A percentile compares a stretch with the other conserved stretches of the same genome.
Conservation (phyloP, 192 early-diverging fungal genomes). For the Radiomyces spectabilis region DNA sequence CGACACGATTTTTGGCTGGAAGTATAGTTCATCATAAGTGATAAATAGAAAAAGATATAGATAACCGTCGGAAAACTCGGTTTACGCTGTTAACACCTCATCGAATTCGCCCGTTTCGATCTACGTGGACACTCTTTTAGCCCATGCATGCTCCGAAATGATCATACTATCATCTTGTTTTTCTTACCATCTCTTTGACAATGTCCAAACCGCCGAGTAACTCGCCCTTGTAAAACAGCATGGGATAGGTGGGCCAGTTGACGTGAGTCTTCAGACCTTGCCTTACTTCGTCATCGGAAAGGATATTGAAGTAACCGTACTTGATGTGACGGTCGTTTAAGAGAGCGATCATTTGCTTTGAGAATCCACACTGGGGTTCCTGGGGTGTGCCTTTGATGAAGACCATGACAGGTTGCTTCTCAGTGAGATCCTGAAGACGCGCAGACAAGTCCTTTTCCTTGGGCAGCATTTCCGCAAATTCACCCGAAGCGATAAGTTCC, state of each 20-base stretch:
- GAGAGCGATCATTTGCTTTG: conserved; percentile 70
- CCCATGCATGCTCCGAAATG: no score
- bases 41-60: no score
- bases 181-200: conserved; percentile 77
- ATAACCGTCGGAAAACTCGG: no score
- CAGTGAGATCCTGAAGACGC: conserved; percentile 61
- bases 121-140: no score
- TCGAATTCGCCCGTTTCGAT: conserved; percentile 60
- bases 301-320: conserved; percentile 88
- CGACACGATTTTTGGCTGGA: no score
- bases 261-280: conserved; percentile 83
- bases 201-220: conserved; percentile 93
- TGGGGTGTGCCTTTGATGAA: conserved; percentile 94
- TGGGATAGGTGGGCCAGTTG: conserved; percentile 96
- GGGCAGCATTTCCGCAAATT: conserved; percentile 71
- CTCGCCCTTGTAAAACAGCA: conserved; percentile 90
- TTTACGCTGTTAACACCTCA: conserved; percentile 49
- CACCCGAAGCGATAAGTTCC: conserved; percentile 82
- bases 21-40: no score
- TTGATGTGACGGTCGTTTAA: conserved; percentile 66
- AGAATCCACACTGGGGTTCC: conserved; percentile 92
- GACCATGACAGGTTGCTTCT: conserved; percentile 77
- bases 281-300: conserved; percentile 87
- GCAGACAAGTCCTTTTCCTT: conserved; percentile 73
- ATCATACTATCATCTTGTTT: no score